Conservation (phyloP, 495 filamentous ascomycete genomes). For the Apiosordaria backusii region DNA sequence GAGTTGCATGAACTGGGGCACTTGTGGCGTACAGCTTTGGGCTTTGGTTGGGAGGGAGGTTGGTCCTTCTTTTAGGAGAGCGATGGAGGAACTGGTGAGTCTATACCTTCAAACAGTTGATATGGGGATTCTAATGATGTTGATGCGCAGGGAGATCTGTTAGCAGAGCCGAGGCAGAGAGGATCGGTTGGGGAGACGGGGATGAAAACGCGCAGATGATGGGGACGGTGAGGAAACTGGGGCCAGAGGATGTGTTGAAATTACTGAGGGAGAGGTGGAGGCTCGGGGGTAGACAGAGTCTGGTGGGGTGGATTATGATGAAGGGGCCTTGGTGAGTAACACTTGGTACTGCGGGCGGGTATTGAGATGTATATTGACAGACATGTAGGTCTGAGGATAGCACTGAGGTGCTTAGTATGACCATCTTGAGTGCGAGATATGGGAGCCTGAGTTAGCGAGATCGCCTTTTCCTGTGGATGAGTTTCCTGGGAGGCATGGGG, state of each 20-base stretch:
- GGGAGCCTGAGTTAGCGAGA: neutral
- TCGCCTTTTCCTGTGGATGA: neutral
- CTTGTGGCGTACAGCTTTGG: constrained; percentile 31
- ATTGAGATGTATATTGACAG: neutral
- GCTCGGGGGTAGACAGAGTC: constrained; percentile 29
- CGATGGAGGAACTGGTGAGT: constrained; percentile 31
- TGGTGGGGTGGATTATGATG: constrained; percentile 22
- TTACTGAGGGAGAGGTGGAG: constrained; percentile 30
- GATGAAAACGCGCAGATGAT: constrained; percentile 26
- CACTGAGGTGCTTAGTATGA: constrained; percentile 15
- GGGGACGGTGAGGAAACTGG: constrained; percentile 40
- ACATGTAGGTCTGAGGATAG: constrained; percentile 21
- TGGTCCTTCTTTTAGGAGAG: constrained; percentile 33
- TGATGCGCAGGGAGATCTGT: too few species aligned
- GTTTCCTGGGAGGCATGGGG: constrained; percentile 12
- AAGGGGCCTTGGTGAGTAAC: constrained; percentile 20
- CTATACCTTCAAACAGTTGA: too few species aligned
- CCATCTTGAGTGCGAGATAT: neutral
- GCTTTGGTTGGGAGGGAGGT: constrained; percentile 33
- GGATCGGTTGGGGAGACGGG: constrained; percentile 37
- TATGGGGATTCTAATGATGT: too few species aligned
- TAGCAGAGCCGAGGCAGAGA: constrained; percentile 20
- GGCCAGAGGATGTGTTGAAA: constrained; percentile 34
- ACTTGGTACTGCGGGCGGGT: neutral
- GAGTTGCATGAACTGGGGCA: constrained; percentile 36